Conservation (phyloP, 371 early-diverging fungal species). For the Dichotomocladium elegans region DNA sequence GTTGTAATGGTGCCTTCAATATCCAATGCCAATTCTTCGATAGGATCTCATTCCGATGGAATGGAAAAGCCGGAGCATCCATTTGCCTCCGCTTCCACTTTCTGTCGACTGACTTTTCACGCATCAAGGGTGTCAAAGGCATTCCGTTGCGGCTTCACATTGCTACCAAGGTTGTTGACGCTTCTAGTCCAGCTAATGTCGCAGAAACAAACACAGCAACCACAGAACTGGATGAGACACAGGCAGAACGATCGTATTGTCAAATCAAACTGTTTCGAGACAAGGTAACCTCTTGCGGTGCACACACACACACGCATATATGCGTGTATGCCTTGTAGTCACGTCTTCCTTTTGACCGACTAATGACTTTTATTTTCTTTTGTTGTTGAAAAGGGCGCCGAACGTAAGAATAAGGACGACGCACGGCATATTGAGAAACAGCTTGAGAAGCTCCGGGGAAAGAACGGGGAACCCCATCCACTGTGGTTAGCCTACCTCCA, state of each 20-base stretch:
- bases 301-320: too few species aligned
- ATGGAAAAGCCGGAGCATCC: constrained; percentile 59
- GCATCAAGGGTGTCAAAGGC: constrained; percentile 77
- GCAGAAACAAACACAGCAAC: too few species aligned
- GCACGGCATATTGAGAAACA: constrained; percentile 55
- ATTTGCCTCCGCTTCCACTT: constrained; percentile 66
- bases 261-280: constrained; percentile 5
- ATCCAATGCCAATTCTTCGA: constrained; percentile 60
- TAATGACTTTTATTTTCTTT: neutral
- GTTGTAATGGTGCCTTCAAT: constrained; percentile 39
- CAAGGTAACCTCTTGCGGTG: neutral
- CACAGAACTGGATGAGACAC: neutral
- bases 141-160: constrained; percentile 66
- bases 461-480: constrained; percentile 41
- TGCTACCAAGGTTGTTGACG: constrained; percentile 4
- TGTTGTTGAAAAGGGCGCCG: constrained; percentile 42
- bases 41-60: constrained; percentile 63
- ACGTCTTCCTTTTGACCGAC: neutral
- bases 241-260: constrained; percentile 5
- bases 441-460: constrained; percentile 48
- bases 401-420: constrained; percentile 62
- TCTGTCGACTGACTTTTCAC: constrained; percentile 71
- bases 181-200: too few species aligned
- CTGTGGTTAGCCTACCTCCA: constrained; percentile 38
- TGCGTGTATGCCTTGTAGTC: too few species aligned